Evolutionary conservation across 257 asterid genomes (phyloP).

Genomic region (Lavandula angustifolia): DNA sequence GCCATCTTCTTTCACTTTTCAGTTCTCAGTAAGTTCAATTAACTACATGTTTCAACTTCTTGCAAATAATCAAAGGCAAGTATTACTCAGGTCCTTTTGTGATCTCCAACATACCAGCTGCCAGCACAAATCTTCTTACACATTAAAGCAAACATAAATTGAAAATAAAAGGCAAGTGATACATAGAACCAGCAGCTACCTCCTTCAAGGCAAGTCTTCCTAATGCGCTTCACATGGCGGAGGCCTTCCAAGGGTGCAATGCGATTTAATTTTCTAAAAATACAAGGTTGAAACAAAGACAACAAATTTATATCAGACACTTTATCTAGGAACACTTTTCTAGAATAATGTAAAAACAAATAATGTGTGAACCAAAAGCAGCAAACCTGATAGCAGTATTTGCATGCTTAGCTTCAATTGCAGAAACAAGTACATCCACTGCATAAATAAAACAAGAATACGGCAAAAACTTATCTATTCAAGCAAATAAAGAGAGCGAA

Average conservation of each 20-base stretch:
- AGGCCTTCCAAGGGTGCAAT: constrained; percentile 81
- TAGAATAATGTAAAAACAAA: not conserved
- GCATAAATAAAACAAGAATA: constrained; percentile 14
- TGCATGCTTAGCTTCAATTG: constrained; percentile 71
- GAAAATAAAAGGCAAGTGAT: constrained; percentile 4
- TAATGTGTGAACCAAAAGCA: constrained; percentile 15
- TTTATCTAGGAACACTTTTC: not conserved
- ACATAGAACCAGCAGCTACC: constrained; percentile 40
- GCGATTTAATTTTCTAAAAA: constrained; percentile 69
- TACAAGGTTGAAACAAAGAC: constrained; percentile 18
- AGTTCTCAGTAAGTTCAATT: not conserved
- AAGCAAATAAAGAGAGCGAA: not conserved
- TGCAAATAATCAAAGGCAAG: not conserved
- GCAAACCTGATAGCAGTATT: constrained; percentile 65
- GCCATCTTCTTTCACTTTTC: constrained; percentile 4
- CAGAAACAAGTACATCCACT: constrained; percentile 67
- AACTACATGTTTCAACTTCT: constrained; percentile 8
- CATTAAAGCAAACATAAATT: not conserved
- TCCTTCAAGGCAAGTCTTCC: constrained; percentile 57
- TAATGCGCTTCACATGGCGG: constrained; percentile 87
- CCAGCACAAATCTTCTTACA: not conserved
- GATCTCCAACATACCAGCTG: too few relatives aligned
- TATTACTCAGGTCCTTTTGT: not conserved
- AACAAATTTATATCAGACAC: not conserved
- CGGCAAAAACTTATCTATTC: not conserved